Evolutionary conservation across 495 filamentous ascomycete genomes (phyloP), one percentile per base, ranked within the genome.

Genomic region (Daldinia decipiens): DNA sequence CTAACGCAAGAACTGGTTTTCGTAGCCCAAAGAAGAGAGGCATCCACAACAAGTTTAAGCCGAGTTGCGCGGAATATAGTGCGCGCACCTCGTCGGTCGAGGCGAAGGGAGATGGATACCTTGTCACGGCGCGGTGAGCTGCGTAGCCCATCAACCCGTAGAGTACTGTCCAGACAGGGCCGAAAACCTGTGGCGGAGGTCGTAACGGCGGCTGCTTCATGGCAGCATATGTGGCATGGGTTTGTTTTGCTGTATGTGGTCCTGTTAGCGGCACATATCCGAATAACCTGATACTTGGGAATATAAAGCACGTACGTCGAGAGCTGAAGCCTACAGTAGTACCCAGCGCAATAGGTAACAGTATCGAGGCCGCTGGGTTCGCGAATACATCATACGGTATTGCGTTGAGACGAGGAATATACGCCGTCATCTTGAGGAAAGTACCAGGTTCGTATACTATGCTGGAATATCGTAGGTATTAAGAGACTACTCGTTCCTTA

Each of bases 141-240:
- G 93, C 88, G 78, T 93, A 97, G 40, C 95, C 95, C 93, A 97
- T 97, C 45, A 90, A 75, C 5, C 88, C 91, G 79, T 98, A 98
- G 12, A 98, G 87, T 43, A 87, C 19, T 0, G 93, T 97, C 95
- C 94, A 98, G 27, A 88, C 88, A 2, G 93, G 93, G 1, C 88
- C 91, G 73, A 97, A 98, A 65, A 93, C 83, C 81, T 86, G 87
- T 5, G 91, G 85, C 0, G 95, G 94, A 4, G 95, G 95, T 40
- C 87, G 84, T 68, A 90, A 84, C 1, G 94, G 94, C 0, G 95
- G 95, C 77, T 97, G 92, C 60, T 87, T 88, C 52, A 97, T 83
- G 2, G 84, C 77, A 19, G 82, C 72, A 79, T 97, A 95, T 50
- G 82, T 87, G 51, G 82, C 79, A 70, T 90, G 84, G 24, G 87